These are phyloP conservation scores for Microbotryum lychnidis-dioicae DNA, from an alignment of 1,284 basidiomycete genomes.

Conservation along the genomic window DNA sequence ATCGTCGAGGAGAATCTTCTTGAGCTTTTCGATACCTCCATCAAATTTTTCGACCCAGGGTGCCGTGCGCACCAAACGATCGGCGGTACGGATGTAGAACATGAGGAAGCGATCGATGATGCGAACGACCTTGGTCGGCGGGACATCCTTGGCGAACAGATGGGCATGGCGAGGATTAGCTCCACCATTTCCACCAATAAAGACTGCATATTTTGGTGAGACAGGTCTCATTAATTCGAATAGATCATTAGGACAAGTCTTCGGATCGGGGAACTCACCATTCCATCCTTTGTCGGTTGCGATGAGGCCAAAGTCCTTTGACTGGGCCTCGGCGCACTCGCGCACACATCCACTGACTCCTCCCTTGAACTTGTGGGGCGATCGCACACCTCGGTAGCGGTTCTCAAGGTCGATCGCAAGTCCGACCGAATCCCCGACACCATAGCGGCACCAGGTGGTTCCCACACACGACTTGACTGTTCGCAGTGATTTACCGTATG, in stretches of 20 bases:
- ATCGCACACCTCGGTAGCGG: constrained; percentile 58
- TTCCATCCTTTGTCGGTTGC: constrained; percentile 73
- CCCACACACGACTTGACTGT: constrained; percentile 57
- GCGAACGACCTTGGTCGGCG: constrained; percentile 54
- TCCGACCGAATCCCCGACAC: constrained; percentile 66
- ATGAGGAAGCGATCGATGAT: constrained; percentile 57
- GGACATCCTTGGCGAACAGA: constrained; percentile 52
- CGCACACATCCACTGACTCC: constrained; percentile 68
- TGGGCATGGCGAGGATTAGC: constrained; percentile 55
- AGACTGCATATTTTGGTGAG: constrained; percentile 45
- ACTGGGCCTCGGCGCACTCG: constrained; percentile 68
- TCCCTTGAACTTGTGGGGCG: constrained; percentile 67
- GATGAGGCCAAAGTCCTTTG: constrained; percentile 68
- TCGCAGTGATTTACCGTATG: constrained; percentile 56
- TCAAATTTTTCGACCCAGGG: constrained; percentile 67
- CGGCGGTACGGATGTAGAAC: constrained; percentile 63
- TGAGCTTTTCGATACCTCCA: constrained; percentile 60
- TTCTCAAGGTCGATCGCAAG: constrained; percentile 64
- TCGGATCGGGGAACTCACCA: constrained; percentile 38
- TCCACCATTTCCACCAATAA: constrained; percentile 65
- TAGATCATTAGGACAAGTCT: not conserved
- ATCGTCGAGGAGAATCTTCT: constrained; percentile 62
- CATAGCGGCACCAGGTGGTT: constrained; percentile 63
- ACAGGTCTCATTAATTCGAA: not conserved
- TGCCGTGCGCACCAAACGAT: constrained; percentile 53